These are phyloP conservation scores for Flaveria floridana DNA, from an alignment of 140 eudicot genomes.

Conservation along the genomic window DNA sequence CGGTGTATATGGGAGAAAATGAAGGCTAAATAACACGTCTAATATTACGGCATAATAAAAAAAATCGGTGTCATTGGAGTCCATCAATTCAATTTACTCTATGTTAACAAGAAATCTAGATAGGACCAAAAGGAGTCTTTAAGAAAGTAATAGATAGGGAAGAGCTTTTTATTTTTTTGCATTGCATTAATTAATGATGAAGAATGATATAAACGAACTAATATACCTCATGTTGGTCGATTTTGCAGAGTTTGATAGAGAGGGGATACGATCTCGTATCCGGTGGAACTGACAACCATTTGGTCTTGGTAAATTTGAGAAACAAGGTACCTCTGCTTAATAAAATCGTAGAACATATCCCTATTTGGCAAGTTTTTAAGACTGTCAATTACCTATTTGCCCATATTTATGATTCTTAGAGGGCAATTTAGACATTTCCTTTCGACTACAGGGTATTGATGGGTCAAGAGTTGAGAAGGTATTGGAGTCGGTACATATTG, in stretches of 20 bases:
- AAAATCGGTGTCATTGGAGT: too few relatives aligned
- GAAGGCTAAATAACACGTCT: too few relatives aligned
- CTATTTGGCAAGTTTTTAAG: constrained; percentile 14
- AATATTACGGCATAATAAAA: too few relatives aligned
- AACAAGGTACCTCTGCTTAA: constrained; percentile 50
- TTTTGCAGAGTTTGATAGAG: constrained; percentile 61
- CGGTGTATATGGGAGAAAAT: not conserved
- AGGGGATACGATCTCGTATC: constrained; percentile 91
- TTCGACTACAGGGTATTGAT: constrained; percentile 62
- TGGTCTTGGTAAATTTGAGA: constrained; percentile 87
- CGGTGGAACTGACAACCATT: constrained; percentile 97
- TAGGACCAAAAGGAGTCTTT: not conserved
- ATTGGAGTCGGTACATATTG: constrained; percentile 96
- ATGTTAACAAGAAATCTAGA: constrained; percentile 11
- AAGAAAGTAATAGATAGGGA: not conserved
- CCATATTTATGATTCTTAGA: constrained; percentile 4
- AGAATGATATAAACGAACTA: not conserved
- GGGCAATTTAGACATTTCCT: constrained; percentile 1
- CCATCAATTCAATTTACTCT: too few relatives aligned
- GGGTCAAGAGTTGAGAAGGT: constrained; percentile 99
- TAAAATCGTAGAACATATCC: too few relatives aligned
- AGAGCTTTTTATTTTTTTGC: too few relatives aligned
- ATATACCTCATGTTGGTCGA: constrained; percentile 9
- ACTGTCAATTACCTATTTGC: constrained; percentile 25
- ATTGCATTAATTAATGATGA: not conserved